Base-by-base conservation (phyloP, 768 basidiomycete species). In the Collybia sordida region DNA sequence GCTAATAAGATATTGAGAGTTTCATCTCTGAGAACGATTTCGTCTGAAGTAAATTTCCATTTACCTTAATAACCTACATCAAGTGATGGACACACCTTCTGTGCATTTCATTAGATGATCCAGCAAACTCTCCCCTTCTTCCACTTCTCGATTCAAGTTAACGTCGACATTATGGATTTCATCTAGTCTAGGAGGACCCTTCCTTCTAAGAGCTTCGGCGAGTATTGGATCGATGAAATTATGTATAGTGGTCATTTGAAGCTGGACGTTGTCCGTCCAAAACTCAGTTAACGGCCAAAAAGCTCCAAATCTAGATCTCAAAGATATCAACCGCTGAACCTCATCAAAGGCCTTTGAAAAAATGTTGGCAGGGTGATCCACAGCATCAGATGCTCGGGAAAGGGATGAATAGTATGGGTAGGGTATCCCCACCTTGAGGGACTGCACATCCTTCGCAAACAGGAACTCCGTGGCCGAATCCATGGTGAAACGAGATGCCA, bases 391-490 rank as follows among this genome's bases (percentile, higher is more conserved):
- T 31, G 48, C 37, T 31, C 55, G 56, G 28, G 50, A 56, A n/a
- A 56, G 55, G 21, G 60, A 49, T 5, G 68, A 60, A 47, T 64
- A 50, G 45, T 64, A 40, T 1, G 82, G 80, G 54, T 81, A 80
- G 1, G 79, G 72, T 1, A 83, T 66, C 4, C 71, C 72, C 0
- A 70, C 77, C 4, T 67, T 66, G 18, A 82, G 75, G 3, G 77
- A 77, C 37, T 60, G 61, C 12, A 82, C 73, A 42, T 75, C 66
- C 24, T 74, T 63, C 22, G 72, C 76, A 53, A 83, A 82, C 23
- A 84, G 72, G 54, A 83, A 85, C 39, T 81, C 77, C 0, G 81
- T 75, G 1, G 80, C 81, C 0, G 79, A 75, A 60, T 84, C 83
- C 43, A 84, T 65, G 0, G 83, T 84, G 62, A 83, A 85, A 2